Evolutionary conservation across 2,329 filamentous ascomycete species (phyloP).

Genomic region (Nothopassalora personata): DNA sequence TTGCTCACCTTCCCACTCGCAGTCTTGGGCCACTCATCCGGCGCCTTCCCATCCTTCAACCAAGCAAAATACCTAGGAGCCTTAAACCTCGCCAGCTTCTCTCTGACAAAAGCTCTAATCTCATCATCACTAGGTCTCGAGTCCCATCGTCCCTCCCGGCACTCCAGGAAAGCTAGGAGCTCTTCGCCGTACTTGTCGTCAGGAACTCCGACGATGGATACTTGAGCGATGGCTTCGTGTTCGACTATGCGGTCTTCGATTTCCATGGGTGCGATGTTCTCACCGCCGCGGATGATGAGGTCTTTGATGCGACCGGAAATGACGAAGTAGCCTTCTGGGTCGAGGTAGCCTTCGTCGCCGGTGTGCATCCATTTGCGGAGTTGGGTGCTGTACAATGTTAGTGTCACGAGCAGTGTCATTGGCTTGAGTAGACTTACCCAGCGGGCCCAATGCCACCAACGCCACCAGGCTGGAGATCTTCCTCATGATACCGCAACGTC

Average conservation of each 20-base stretch:
- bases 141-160: conserved; percentile 18
- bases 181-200: conserved; percentile 29
- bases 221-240: conserved; percentile 22
- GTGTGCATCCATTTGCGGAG: conserved; percentile 59
- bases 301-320: conserved; percentile 31
- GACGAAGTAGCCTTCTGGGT: conserved; percentile 39
- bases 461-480: conserved; percentile 24
- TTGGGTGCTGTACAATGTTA: neutral
- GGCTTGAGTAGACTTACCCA: conserved; percentile 5
- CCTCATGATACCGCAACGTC: conserved; percentile 45
- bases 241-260: conserved; percentile 26
- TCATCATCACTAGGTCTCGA: conserved; percentile 18
- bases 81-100: conserved; percentile 25
- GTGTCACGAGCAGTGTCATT: neutral
- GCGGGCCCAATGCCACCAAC: conserved; percentile 19
- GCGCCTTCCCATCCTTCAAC: conserved; percentile 18
- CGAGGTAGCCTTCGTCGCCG: conserved; percentile 52
- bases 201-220: conserved; percentile 24
- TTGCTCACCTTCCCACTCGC: conserved; percentile 21
- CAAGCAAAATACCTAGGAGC: conserved; percentile 25
- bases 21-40: conserved; percentile 25
- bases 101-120: conserved; percentile 15
- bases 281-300: conserved; percentile 50
- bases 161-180: conserved; percentile 30
- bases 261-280: conserved; percentile 53